Evolutionary conservation across 192 early-diverging fungal genomes (phyloP).

Genomic region (Dispira simplex): DNA sequence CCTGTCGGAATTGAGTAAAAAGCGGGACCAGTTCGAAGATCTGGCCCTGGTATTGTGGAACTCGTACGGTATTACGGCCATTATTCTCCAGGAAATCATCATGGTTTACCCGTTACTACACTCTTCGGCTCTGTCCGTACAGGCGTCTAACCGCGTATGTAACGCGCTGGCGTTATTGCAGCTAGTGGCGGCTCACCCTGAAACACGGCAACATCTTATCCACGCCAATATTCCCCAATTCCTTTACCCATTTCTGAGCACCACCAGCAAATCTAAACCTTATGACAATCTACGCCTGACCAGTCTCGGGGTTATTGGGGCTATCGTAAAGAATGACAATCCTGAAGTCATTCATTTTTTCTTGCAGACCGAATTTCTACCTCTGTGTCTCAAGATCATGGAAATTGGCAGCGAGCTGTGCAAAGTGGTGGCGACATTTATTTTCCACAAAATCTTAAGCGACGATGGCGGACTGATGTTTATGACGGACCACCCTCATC

Average conservation of each 20-base stretch:
- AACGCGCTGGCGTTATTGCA: slow-evolving; percentile 92
- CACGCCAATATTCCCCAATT: slow-evolving; percentile 90
- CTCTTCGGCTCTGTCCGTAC: slow-evolving; percentile 72
- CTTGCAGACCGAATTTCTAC: slow-evolving; percentile 92
- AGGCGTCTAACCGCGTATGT: slow-evolving; percentile 88
- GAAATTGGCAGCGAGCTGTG: slow-evolving; percentile 93
- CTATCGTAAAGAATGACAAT: slow-evolving; percentile 95
- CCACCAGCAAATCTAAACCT: slow-evolving; percentile 82
- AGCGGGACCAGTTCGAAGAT: slow-evolving; percentile 89
- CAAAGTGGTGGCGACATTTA: slow-evolving; percentile 98
- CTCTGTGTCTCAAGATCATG: slow-evolving; percentile 97
- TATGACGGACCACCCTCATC: slow-evolving; percentile 30
- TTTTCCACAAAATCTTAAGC: slow-evolving; percentile 91
- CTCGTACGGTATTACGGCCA: slow-evolving; percentile 90
- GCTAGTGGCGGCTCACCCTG: slow-evolving; percentile 87
- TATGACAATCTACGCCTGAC: slow-evolving; percentile 95
- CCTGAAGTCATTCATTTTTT: slow-evolving; percentile 92
- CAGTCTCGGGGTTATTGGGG: slow-evolving; percentile 89
- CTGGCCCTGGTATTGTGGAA: slow-evolving; percentile 96
- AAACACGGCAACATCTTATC: slow-evolving; percentile 52
- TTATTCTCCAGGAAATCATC: slow-evolving; percentile 90
- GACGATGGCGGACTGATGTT: slow-evolving; percentile 78
- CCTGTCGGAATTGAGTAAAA: slow-evolving; percentile 82
- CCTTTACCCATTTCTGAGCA: slow-evolving; percentile 97
- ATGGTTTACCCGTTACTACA: slow-evolving; percentile 85